Percentiles rank a stretch among this genome's conserved stretches.
Conservation (phyloP, 352 stramenopile species). For the Blastocystis sp. region DNA sequence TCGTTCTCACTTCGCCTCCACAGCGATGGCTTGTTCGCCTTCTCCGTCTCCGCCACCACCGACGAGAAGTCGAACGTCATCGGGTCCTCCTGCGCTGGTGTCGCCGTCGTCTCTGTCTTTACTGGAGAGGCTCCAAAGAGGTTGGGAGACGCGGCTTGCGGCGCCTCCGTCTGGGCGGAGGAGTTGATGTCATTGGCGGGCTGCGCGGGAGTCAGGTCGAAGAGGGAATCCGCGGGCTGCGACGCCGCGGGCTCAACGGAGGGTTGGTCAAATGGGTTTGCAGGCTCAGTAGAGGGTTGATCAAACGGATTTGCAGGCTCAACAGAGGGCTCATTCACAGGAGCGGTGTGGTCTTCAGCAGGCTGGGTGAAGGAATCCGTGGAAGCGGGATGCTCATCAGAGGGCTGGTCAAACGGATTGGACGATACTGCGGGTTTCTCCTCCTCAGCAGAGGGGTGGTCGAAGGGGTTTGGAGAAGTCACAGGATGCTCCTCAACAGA, state of each 20-base stretch:
- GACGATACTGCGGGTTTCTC: background rate
- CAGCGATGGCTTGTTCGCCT: slow-evolving; percentile 26
- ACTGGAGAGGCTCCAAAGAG: too few relatives aligned
- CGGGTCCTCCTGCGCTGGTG: background rate
- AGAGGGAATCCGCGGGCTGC: background rate
- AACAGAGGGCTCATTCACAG: slow-evolving; percentile 26
- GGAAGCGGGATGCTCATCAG: background rate
- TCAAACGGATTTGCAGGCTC: background rate
- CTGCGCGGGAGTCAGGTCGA: background rate
- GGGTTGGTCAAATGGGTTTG: slow-evolving; percentile 43
- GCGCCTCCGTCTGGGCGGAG: background rate
- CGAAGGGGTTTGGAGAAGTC: slow-evolving; percentile 12
- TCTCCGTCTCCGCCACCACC: background rate
- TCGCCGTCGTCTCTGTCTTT: background rate
- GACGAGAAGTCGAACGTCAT: slow-evolving; percentile 1
- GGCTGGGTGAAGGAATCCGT: background rate
- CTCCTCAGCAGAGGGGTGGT: slow-evolving; percentile 17
- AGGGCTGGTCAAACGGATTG: slow-evolving; percentile 37
- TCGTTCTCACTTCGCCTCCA: slow-evolving; percentile 47
- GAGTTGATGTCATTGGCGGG: background rate
- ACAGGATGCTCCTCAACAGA: background rate
- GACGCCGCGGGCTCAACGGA: background rate
- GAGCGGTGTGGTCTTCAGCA: background rate
- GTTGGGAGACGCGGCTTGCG: background rate
- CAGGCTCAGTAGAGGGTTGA: too few relatives aligned